Base-by-base conservation (phyloP, 371 early-diverging fungal species). In the Globomyces sp. region DNA sequence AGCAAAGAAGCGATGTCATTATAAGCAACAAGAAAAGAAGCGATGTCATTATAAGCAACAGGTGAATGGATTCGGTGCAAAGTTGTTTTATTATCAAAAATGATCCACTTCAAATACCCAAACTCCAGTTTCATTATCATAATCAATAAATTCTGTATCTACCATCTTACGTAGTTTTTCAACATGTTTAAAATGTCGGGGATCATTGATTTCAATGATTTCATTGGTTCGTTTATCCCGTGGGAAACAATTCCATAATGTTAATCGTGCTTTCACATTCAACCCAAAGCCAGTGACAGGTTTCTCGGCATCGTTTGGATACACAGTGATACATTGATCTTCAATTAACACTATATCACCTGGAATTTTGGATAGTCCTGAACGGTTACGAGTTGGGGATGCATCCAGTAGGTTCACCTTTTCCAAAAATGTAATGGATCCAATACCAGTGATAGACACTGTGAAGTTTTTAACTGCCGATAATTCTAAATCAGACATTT, bases 41-140 rank as follows among this genome's bases (percentile, higher is more conserved):
- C 24, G 24, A 24, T 24, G 24, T 24, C 24, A 24, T 24, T 24
- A 24, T 24, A 24, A 24, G 24, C 24, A 24, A 24, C 24, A 24
- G 24, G 24, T 24, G 24, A 24, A 24, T 24, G 24, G 24, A 24
- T 24, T 24, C 24, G 24, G 24, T 24, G 24, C 24, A 24, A 24
- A 24, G 24, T 24, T 24, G 24, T 24, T 24, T 24, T 92, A 92
- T 53, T 78, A 71, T 73, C 88, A 90, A 74, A 98, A 98, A 70
- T 91, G 91, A 61, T 91, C 83, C 5, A 95, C 95, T 24, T 80
- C 77, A 74, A 98, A 98, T 10, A 77, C 83, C 98, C 98, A 98
- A 0, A 78, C 80, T 36, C 96, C 95, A n/a, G 84, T 85, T 1
- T 74, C 70, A 8, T 79, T 70, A 44, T 86, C 81, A 76, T 88